Base-by-base conservation (phyloP, 2,329 filamentous ascomycete species). In the Grosmannia serpens region DNA sequence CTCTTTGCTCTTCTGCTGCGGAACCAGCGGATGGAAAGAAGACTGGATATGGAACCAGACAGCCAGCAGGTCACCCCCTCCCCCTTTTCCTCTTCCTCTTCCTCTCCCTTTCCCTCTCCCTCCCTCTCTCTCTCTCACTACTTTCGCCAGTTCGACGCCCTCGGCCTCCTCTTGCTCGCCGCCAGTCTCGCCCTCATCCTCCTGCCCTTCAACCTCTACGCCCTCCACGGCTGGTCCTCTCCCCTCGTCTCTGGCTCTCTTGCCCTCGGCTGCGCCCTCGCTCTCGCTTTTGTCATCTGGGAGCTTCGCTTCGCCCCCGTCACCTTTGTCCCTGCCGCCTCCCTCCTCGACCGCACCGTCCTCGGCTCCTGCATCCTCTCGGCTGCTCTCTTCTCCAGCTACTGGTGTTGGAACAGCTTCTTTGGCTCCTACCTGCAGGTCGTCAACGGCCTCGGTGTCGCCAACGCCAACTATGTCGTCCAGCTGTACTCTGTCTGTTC, bases 151-250 rank as follows among this genome's bases (percentile, higher is more conserved):
- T 29, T 53, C 9, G 29, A 35, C 29, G 11, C 17, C 65, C 70
- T 61, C 22, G 84, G 86, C 15, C 73, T 87, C 26, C 58, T 87
- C 22, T 72, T 88, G 3, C 74, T 87, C 60, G 75, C 78, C 6
- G 73, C 70, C 1, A 85, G 83, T 1, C 77, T 87, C 62, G 74
- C 78, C 0, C 70, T 88, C 11, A 81, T 90, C 66, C 73, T 89
- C 9, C 77, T 90, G 5, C 84, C 87, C 0, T 83, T 90, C 68
- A 84, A 75, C 17, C 74, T 90, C 3, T 65, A 74, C 10, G 64
- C 75, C 15, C 74, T 90, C 2, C 65, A 74, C 11, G 64, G 65
- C 11, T 79, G 75, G 75, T 65, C 65, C 22, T 69, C 71, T 0
- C 68, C 71, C 1, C 67, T 73, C 58, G 73, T 77, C 57, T 74